Evolutionary conservation across 257 asterid genomes (phyloP), one percentile per base, ranked within the genome.

Genomic region (Jacaranda mimosifolia): DNA sequence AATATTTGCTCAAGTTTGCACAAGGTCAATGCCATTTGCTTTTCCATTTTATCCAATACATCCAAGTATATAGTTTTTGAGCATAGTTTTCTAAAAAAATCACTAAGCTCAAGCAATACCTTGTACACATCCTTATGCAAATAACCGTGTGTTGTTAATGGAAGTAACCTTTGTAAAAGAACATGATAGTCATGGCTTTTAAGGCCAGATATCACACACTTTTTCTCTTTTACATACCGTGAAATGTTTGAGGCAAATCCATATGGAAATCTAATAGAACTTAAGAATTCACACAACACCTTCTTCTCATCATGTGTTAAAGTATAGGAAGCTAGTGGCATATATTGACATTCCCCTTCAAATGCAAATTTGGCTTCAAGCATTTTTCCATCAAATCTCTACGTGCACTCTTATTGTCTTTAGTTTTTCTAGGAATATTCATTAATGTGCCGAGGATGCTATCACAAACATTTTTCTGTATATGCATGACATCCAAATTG

Each of bases 401-500:
- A 8, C 6, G 14, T 32, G 46, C 9, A 3, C n/a, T 64, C 7
- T 49, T 21, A 57, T 63, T 40, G 42, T 63, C 82, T 49, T 72
- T 78, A 1, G 51, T 13, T 13, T 42, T 72, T n/a, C 42, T 68
- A 36, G 38, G 5, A 4, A 78, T 9, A 26, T 72, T 62, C 6
- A 72, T 6, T 12, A 78, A 6, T 26, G 74, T 78, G n/a, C 51
- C 26, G 0, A 70, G 7, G 6, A 77, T 5, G 6, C 48, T 77
- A 2, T 68, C 68, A 32, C 35, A 57, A 0, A 74, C 51, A 9
- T 67, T 68, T 19, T 74, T 80, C 19, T 66, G 79, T 12, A 56
- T 73, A 49, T 66, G 79, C 83, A 75, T 75, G 0, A 26, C 45
- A 39, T 66, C 83, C 39, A 79, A 58, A 57, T 66, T 59, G 10